phyloP scores from a whole-genome alignment of 495 filamentous ascomycete genomes.

The Penicillium ochrochloron region DNA sequence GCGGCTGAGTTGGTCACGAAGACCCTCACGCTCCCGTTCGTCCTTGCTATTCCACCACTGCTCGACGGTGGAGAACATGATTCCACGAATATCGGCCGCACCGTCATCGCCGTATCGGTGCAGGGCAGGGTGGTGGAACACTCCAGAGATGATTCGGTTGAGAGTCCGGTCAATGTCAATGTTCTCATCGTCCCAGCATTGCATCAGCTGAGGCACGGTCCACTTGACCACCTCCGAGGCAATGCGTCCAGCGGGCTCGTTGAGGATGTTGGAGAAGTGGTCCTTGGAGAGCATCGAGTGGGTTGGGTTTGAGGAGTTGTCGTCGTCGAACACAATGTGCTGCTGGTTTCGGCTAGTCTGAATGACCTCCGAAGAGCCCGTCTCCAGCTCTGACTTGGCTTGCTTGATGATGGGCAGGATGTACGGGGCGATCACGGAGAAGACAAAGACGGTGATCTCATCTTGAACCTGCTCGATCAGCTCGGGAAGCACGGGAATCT shows the following conservation, averaged over 20 bases:
- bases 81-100: constrained; percentile 67
- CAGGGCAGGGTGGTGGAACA: constrained; percentile 87
- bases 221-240: constrained; percentile 78
- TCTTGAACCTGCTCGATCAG: constrained; percentile 80
- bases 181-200: constrained; percentile 79
- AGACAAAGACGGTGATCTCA: constrained; percentile 82
- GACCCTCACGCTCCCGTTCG: constrained; percentile 61
- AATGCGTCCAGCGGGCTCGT: constrained; percentile 83
- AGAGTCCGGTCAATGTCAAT: constrained; percentile 68
- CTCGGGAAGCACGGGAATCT: constrained; percentile 78
- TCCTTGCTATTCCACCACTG: constrained; percentile 77
- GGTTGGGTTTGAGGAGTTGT: constrained; percentile 75
- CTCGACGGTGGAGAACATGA: constrained; percentile 78
- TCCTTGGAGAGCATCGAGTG: constrained; percentile 98
- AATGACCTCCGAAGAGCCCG: constrained; percentile 85
- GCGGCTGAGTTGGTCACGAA: constrained; percentile 73
- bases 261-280: constrained; percentile 86
- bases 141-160: constrained; percentile 74
- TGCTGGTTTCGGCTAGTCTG: constrained; percentile 78
- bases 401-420: constrained; percentile 84
- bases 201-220: constrained; percentile 84
- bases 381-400: constrained; percentile 80
- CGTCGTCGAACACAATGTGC: constrained; percentile 82
- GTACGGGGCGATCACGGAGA: constrained; percentile 82
- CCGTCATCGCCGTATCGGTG: constrained; percentile 72